Conservation (phyloP, 306 rosid genomes). For the Lablab purpureus region DNA sequence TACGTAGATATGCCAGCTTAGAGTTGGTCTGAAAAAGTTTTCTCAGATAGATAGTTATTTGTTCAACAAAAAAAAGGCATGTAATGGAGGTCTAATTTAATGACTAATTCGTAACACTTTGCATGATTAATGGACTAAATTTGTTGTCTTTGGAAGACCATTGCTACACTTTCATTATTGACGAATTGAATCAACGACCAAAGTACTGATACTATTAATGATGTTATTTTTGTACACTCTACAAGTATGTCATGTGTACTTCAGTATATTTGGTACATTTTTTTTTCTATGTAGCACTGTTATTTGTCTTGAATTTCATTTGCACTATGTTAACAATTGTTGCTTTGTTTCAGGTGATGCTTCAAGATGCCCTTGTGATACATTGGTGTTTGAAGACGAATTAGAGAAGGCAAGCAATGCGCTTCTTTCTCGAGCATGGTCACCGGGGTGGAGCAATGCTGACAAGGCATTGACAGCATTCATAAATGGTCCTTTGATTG, state of each 20-base stretch:
- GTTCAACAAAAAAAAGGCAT: not conserved
- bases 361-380: slow-evolving; percentile 74
- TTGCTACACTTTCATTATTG: not conserved
- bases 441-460: slow-evolving; percentile 99
- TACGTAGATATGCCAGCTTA: not conserved
- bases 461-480: slow-evolving; percentile 87
- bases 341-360: slow-evolving; percentile 66
- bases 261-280: not conserved
- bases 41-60: not conserved
- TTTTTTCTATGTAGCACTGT: not conserved
- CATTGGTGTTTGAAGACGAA: slow-evolving; percentile 87
- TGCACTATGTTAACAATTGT: not conserved
- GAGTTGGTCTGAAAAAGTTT: not conserved
- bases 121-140: not conserved
- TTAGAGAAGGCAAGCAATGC: slow-evolving; percentile 97
- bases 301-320: slow-evolving; percentile 9
- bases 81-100: slow-evolving; percentile 4
- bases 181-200: not conserved
- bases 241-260: not conserved
- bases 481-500: slow-evolving; percentile 85
- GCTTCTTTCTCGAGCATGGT: slow-evolving; percentile 97
- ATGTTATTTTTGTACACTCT: not conserved
- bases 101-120: not conserved
- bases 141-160: not conserved
- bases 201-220: not conserved